These are phyloP conservation scores for Effrenium voratum DNA, from an alignment of 73 alveolate genomes.

Conservation along the genomic window DNA sequence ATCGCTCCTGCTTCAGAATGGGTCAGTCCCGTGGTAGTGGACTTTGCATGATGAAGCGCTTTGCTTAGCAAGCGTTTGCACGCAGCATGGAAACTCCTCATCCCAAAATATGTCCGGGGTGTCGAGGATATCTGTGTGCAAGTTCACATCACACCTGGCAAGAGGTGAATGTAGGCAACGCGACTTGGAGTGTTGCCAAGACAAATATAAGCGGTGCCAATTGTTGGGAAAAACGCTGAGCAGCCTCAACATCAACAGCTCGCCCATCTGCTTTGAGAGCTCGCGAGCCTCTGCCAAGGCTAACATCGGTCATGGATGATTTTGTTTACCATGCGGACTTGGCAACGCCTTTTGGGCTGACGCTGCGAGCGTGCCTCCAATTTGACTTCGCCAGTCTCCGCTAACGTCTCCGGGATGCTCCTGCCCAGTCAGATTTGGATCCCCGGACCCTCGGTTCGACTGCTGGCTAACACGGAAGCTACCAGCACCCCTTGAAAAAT, in stretches of 20 bases:
- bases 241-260: slow-evolving; percentile 78
- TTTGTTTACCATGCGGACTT: not conserved
- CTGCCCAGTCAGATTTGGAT: not conserved
- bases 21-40: not conserved
- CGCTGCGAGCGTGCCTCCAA: slow-evolving; percentile 22
- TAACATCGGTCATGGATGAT: not conserved
- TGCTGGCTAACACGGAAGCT: too few relatives aligned
- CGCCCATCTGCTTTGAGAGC: slow-evolving; percentile 92
- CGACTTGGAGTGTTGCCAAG: too few relatives aligned
- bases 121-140: slow-evolving; percentile 92
- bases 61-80: too few relatives aligned
- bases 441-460: too few relatives aligned
- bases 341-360: not conserved
- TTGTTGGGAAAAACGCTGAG: too few relatives aligned
- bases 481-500: too few relatives aligned
- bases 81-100: slow-evolving; percentile 31
- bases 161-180: too few relatives aligned
- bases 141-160: slow-evolving; percentile 85
- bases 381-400: slow-evolving; percentile 87
- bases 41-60: not conserved
- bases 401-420: slow-evolving; percentile 89
- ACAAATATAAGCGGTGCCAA: too few relatives aligned
- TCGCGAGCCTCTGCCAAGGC: slow-evolving; percentile 71
- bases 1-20: slow-evolving; percentile 25
- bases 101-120: slow-evolving; percentile 94